phyloP scores from a whole-genome alignment of 2,329 filamentous ascomycete species.

The Septoria petroselini region DNA sequence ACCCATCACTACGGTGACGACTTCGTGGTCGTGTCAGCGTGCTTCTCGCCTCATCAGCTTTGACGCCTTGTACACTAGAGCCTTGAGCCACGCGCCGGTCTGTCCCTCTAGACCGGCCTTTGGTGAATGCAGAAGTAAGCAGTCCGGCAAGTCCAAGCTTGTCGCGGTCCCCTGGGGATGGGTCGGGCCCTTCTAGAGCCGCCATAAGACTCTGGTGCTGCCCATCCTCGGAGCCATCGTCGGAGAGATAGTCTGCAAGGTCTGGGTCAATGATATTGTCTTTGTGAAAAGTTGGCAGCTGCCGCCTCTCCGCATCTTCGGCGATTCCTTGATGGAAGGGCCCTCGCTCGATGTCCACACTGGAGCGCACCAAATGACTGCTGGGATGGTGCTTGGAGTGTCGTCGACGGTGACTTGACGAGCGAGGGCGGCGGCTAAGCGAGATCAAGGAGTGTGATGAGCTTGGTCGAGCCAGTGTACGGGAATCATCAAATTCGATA shows the following conservation, averaged over 20 bases:
- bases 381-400: slow-evolving; percentile 84
- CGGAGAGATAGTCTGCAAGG: slow-evolving; percentile 90
- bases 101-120: slow-evolving; percentile 69
- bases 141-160: slow-evolving; percentile 69
- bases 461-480: slow-evolving; percentile 76
- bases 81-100: slow-evolving; percentile 46
- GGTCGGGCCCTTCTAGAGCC: slow-evolving; percentile 55
- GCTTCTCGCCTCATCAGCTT: slow-evolving; percentile 53
- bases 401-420: slow-evolving; percentile 75
- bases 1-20: slow-evolving; percentile 81
- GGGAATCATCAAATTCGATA: slow-evolving; percentile 82
- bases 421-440: slow-evolving; percentile 66
- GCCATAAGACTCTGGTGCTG: slow-evolving; percentile 84
- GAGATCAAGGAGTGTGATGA: slow-evolving; percentile 88
- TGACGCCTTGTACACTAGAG: slow-evolving; percentile 60
- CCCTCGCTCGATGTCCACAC: slow-evolving; percentile 69
- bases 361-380: slow-evolving; percentile 64
- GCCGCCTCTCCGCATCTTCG: slow-evolving; percentile 64
- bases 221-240: slow-evolving; percentile 81
- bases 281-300: slow-evolving; percentile 89
- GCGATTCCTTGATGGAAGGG: slow-evolving; percentile 77
- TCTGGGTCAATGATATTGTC: slow-evolving; percentile 99
- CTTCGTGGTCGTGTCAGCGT: slow-evolving; percentile 57
- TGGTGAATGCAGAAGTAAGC: slow-evolving; percentile 65
- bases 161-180: slow-evolving; percentile 64